Evolutionary conservation across 1,284 basidiomycete species (phyloP).

Genomic region (Moesziomyces aphidis): DNA sequence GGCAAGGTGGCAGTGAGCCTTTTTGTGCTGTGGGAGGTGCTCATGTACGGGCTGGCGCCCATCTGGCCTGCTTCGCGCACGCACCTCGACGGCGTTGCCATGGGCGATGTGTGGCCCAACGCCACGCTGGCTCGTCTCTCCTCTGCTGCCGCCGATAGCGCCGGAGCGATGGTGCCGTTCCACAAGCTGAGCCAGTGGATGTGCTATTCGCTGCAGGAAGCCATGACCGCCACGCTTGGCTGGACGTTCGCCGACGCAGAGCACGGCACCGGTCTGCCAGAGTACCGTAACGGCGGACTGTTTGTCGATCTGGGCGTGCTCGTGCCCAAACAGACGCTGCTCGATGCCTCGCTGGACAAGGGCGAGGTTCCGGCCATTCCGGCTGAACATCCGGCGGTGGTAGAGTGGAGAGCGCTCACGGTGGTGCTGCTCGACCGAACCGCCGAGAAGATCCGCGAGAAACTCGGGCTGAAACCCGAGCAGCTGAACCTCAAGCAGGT

Average conservation of each 20-base stretch:
- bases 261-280: constrained; percentile 74
- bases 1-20: constrained; percentile 25
- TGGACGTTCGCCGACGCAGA: constrained; percentile 83
- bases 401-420: constrained; percentile 95
- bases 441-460: constrained; percentile 33
- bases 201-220: constrained; percentile 56
- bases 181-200: constrained; percentile 91
- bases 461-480: constrained; percentile 69
- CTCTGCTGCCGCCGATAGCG: background rate
- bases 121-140: constrained; percentile 16
- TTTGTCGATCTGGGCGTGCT: constrained; percentile 79
- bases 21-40: constrained; percentile 77
- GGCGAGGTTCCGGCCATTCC: constrained; percentile 70
- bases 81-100: constrained; percentile 74
- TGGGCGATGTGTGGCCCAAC: constrained; percentile 89
- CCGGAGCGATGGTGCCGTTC: constrained; percentile 80
- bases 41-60: constrained; percentile 83
- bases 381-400: constrained; percentile 84
- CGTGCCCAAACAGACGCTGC: constrained; percentile 26
- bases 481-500: constrained; percentile 82
- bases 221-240: constrained; percentile 70
- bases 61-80: constrained; percentile 87
- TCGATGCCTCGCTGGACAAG: constrained; percentile 71
- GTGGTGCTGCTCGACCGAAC: constrained; percentile 78
- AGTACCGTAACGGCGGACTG: constrained; percentile 73